phyloP scores from a whole-genome alignment of 352 stramenopile genomes.

The Phytophthora uliginosa region DNA sequence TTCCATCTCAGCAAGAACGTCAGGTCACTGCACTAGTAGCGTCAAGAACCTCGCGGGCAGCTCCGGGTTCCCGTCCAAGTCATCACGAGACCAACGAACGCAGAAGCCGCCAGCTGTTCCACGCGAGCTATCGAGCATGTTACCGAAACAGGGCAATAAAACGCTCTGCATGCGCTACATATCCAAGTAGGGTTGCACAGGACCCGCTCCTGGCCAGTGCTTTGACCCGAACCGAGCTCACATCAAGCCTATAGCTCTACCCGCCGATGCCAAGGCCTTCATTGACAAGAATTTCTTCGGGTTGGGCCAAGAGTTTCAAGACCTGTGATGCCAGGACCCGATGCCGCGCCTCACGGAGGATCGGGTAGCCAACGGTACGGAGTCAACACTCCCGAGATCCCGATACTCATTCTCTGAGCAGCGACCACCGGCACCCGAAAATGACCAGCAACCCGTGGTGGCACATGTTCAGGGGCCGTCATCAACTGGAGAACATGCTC shows the following conservation, averaged over 20 bases:
- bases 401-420: no score
- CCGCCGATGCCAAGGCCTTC: conserved; percentile 2
- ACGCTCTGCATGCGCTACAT: conserved; percentile 5
- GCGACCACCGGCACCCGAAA: no score
- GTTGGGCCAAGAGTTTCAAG: not conserved
- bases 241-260: conserved; percentile 2
- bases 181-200: not conserved
- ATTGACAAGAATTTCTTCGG: conserved; percentile 4
- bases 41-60: no score
- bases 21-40: not conserved
- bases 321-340: conserved; percentile 6
- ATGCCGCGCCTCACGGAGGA: no score
- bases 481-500: no score
- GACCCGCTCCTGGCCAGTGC: not conserved
- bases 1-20: not conserved
- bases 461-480: no score
- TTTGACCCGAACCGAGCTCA: conserved; percentile 5
- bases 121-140: not conserved
- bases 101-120: not conserved
- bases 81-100: no score
- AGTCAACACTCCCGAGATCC: no score
- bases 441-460: no score
- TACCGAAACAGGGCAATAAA: conserved; percentile 4
- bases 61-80: no score
- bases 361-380: no score